Conservation (phyloP, 2,329 filamentous ascomycete genomes). For the Curvularia sp. region DNA sequence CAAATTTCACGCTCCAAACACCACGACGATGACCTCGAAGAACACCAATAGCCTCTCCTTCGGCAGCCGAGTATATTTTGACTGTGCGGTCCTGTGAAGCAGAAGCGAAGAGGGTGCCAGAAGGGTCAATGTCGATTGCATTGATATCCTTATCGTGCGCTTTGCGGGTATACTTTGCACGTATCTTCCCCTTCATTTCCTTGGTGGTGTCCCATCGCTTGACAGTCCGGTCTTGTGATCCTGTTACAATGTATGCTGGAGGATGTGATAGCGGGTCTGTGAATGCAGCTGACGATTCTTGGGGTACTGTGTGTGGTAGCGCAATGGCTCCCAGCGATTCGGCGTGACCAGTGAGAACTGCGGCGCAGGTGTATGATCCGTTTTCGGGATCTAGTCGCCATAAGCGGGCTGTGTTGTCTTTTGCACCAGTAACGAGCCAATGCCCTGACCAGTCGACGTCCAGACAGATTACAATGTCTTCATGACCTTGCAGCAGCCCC, state of each 20-base stretch:
- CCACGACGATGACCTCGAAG: slow-evolving; percentile 91
- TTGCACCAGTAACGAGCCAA: slow-evolving; percentile 95
- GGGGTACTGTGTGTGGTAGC: slow-evolving; percentile 73
- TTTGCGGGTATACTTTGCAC: slow-evolving; percentile 85
- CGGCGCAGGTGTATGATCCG: slow-evolving; percentile 78
- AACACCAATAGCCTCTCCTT: slow-evolving; percentile 89
- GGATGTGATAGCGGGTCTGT: slow-evolving; percentile 78
- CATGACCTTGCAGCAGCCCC: slow-evolving; percentile 83
- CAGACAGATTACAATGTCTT: slow-evolving; percentile 93
- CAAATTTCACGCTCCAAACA: slow-evolving; percentile 94
- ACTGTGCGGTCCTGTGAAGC: slow-evolving; percentile 96
- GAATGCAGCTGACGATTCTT: slow-evolving; percentile 72
- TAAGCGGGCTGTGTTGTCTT: slow-evolving; percentile 91
- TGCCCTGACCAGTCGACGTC: slow-evolving; percentile 96
- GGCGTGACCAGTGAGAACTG: slow-evolving; percentile 86
- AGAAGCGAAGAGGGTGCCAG: slow-evolving; percentile 84
- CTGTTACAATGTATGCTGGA: slow-evolving; percentile 84
- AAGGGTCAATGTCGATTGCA: slow-evolving; percentile 80
- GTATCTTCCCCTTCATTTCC: slow-evolving; percentile 61
- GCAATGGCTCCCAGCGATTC: slow-evolving; percentile 92
- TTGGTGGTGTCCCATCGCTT: slow-evolving; percentile 84
- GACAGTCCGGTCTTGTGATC: slow-evolving; percentile 92
- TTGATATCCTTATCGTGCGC: slow-evolving; percentile 99
- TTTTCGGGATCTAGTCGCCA: slow-evolving; percentile 84
- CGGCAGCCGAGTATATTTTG: slow-evolving; percentile 92